Base-by-base conservation (phyloP, 2,329 filamentous ascomycete genomes). In the Fusarium sp. region DNA sequence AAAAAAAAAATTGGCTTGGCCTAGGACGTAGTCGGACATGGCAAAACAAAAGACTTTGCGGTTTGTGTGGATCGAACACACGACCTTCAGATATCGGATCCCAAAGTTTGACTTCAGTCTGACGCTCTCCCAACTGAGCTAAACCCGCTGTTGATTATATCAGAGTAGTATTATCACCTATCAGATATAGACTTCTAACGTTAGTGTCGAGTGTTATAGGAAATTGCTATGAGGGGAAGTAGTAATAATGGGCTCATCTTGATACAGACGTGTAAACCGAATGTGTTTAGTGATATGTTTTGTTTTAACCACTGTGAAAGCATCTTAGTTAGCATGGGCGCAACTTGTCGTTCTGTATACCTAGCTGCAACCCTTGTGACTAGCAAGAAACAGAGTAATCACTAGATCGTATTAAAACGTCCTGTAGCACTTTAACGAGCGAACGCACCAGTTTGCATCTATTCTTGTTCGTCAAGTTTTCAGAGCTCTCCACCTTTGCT, bases 31-130 rank as follows among this genome's bases (percentile, higher is more conserved):
- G 3, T 3, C 8, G 4, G 7, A 2, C 2, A 6, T 3, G 5
- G 24, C 28, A 62, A 69, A 74, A 73, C 34, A 48, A 50, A 43
- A 39, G 14, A 18, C 2, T 6, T 39, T 75, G 73, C 73, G 73
- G 73, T 69, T 75, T 75, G 43, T 75, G 73, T 75, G 73, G 73
- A 75, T 75, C 73, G 73, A 75, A 75, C 73, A 75, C 73, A 75
- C 42, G 73, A 75, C 73, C 73, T 75, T 75, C 73, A 75, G 73
- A 75, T 75, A 55, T 69, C 70, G 61, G 44, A 56, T 64, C 64
- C 63, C 53, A 62, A 74, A 73, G 72, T 73, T 66, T 60, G 20
- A 51, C 59, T 72, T 66, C 61, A 72, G 71, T 64, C 63, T 65
- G 59, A 72, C 73, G 72, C 70, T 74, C 73, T 74, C 73, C 73